Evolutionary conservation across 2,329 filamentous ascomycete genomes (phyloP), one percentile per base, ranked within the genome.

Genomic region (Paraconiothyrium brasiliense): DNA sequence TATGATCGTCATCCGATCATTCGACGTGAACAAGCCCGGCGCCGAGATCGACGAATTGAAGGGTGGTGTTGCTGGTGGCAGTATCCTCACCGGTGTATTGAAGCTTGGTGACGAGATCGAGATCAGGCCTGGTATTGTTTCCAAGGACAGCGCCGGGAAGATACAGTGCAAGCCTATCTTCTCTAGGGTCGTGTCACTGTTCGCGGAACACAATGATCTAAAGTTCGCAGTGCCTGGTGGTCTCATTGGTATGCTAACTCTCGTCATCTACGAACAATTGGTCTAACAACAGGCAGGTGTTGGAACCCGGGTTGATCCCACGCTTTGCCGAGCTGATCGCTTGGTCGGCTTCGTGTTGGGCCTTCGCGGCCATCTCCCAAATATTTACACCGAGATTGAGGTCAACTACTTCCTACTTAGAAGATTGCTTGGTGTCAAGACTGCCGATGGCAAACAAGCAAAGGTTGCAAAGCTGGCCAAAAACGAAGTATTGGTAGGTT

Each of bases 21-120:
- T 99, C 80, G 95, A 99, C 77, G 96, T 99, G 76, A 99, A 99
- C 89, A 99, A 99, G 87, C 95, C 95, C 46, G 95, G 95, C 87
- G 94, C 95, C 46, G 95, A 97, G 82, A 98, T 99, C 68, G 94
- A 98, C 63, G 95, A 99, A 73, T 86, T 99, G 66, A 97, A 98
- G 87, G 95, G 95, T 78, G 95, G 95, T 88, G 95, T 99, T 79
- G 95, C 95, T 71, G 95, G 95, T 89, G 95, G 95, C 70, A 93
- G 89, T 81, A 98, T 99, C 77, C 84, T 99, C 70, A 97, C 94
- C 78, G 95, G 95, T 86, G 93, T 99, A 60, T 84, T 99, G 74
- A 98, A 98, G 86, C 86, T 98, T 66, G 93, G 93, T 67, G 95
- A 99, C 76, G 95, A 99, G 84, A 97, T 99, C 71, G 95, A 99